Conservation (phyloP, 2,329 filamentous ascomycete genomes). For the Diaporthe longicolla region DNA sequence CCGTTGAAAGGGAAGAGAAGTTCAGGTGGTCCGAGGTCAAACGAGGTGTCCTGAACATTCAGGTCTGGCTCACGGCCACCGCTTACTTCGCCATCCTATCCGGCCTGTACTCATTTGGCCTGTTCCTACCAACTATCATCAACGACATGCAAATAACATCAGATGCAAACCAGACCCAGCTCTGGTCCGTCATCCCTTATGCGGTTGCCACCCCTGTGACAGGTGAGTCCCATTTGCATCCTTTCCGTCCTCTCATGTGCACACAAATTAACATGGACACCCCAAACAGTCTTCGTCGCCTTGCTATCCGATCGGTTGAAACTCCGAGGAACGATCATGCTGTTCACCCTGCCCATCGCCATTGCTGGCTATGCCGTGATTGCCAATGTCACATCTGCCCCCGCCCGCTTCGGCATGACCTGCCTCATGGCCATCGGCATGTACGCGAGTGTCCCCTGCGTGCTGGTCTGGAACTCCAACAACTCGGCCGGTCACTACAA, state of each 20-base stretch:
- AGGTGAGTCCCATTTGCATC: constrained; percentile 51
- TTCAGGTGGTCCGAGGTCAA: constrained; percentile 74
- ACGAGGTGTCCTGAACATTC: constrained; percentile 71
- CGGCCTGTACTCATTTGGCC: constrained; percentile 73
- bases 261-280: neutral
- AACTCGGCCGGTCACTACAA: constrained; percentile 80
- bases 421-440: constrained; percentile 77
- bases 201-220: constrained; percentile 71
- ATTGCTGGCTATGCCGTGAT: constrained; percentile 77
- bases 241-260: neutral
- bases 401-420: constrained; percentile 75
- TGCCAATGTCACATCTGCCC: constrained; percentile 65
- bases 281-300: constrained; percentile 61
- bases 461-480: constrained; percentile 77
- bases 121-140: constrained; percentile 78
- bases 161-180: constrained; percentile 69
- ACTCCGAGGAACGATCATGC: constrained; percentile 73
- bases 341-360: constrained; percentile 73
- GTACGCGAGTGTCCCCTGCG: constrained; percentile 73
- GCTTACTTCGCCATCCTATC: constrained; percentile 73
- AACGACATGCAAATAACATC: constrained; percentile 67
- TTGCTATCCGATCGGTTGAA: constrained; percentile 73
- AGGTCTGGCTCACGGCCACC: constrained; percentile 74
- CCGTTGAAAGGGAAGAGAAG: constrained; percentile 57
- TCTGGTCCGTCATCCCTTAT: constrained; percentile 76